Percentiles rank a stretch among this genome's conserved stretches.
phyloP scores from a whole-genome alignment of 2,329 filamentous ascomycete genomes.

The Pseudogymnoascus sp. region DNA sequence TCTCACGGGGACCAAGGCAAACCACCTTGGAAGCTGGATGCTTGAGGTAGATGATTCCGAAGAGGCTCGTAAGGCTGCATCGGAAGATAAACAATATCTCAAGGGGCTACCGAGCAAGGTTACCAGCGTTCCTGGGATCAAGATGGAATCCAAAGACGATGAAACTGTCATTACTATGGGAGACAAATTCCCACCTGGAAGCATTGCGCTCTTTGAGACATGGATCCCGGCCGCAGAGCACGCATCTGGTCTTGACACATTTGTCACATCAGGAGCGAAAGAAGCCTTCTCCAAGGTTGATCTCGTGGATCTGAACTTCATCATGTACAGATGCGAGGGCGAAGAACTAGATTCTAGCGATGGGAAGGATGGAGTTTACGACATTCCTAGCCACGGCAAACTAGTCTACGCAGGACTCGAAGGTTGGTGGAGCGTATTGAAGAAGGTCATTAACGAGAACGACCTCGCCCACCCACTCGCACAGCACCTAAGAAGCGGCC shows the following conservation, averaged over 20 bases:
- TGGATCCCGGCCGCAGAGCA: conserved; percentile 88
- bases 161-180: conserved; percentile 74
- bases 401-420: conserved; percentile 95
- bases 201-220: conserved; percentile 90
- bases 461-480: conserved; percentile 89
- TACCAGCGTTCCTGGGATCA: conserved; percentile 63
- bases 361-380: conserved; percentile 79
- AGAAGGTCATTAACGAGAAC: conserved; percentile 78
- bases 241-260: conserved; percentile 73
- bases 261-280: conserved; percentile 72
- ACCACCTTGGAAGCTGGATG: conserved; percentile 83
- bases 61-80: conserved; percentile 55
- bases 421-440: conserved; percentile 93
- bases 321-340: conserved; percentile 83
- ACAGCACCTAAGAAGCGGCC: conserved; percentile 81
- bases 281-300: conserved; percentile 68
- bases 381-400: conserved; percentile 73
- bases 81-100: conserved; percentile 63
- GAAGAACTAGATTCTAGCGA: conserved; percentile 76
- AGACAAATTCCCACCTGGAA: conserved; percentile 82
- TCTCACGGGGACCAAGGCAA: conserved; percentile 75
- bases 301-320: conserved; percentile 80
- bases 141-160: conserved; percentile 61
- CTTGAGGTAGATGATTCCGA: conserved; percentile 77
- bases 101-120: conserved; percentile 79